Base-by-base conservation (phyloP, 257 asterid species). In the Voacanga thouarsii region DNA sequence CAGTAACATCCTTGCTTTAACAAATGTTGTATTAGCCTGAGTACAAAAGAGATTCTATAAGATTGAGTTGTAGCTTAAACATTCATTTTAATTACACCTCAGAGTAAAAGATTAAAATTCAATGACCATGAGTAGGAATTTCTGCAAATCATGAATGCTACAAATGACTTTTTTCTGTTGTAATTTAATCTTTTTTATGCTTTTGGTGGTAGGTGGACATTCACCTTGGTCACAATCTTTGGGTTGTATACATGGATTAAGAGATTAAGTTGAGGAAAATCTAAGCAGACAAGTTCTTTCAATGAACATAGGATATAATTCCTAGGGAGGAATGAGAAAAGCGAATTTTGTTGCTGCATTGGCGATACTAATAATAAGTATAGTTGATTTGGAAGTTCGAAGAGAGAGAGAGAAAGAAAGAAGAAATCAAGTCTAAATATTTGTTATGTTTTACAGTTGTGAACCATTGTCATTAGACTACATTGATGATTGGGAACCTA, bases 131-230 rank as follows among this genome's bases (percentile, higher is more conserved):
- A 30, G 70, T 39, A 24, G 15, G 67, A 60, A 6, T 5, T 64
- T 64, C 30, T 23, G 44, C 44, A 64, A 64, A 66, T 66, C 47
- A 26, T 10, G 11, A 10, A 47, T 71, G 7, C 33, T 23, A 15
- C n/a, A 75, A 18, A 43, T 75, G 26, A 68, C 18, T 33, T 33
- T 30, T 56, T 65, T 26, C 47, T 74, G 30, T 39, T 30, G 12
- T 10, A 33, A 15, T 53, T 45, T 59, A 53, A 69, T 71, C 53
- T 65, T 77, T 71, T 28, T 78, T 67, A 9, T 64, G 79, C 68
- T 71, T 84, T 84, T 74, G 75, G 72, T 71, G 80, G 88, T 90
- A 93, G 99, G 92, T 95, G 99, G 98, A 95, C 99, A 9, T 90
- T 93, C 80, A 76, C 93, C 67, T 77, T 91, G 89, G 93, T 90